These are phyloP conservation scores for Saururus chinensis DNA, from an alignment of 164 flowering plant genomes.

Conservation along the genomic window DNA sequence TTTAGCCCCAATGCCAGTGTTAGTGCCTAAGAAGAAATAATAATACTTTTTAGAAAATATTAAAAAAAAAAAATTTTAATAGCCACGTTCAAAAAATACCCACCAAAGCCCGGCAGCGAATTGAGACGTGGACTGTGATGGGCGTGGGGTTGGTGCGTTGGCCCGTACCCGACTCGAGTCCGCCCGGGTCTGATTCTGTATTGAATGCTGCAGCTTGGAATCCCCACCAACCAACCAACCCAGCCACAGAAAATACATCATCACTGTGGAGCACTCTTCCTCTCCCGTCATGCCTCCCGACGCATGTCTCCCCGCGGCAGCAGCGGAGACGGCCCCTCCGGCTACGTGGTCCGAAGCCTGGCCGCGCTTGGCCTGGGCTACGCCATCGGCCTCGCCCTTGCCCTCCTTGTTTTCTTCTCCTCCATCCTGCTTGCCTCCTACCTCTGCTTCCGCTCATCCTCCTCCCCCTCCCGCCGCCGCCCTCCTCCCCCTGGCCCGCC, in stretches of 20 bases:
- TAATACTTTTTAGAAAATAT: too few relatives aligned
- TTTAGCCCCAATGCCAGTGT: too few relatives aligned
- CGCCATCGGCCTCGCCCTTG: constrained; percentile 44
- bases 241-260: neutral
- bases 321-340: constrained; percentile 4
- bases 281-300: constrained; percentile 6
- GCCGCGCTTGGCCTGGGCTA: constrained; percentile 41
- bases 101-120: too few relatives aligned
- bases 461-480: neutral
- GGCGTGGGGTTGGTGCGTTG: too few relatives aligned
- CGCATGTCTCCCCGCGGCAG: constrained; percentile 8
- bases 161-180: too few relatives aligned
- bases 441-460: constrained; percentile 28
- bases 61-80: too few relatives aligned
- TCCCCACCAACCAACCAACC: constrained; percentile 12
- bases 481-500: neutral
- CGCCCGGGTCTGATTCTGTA: too few relatives aligned
- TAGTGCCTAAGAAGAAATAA: too few relatives aligned
- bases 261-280: too few relatives aligned
- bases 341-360: constrained; percentile 15
- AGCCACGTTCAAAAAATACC: too few relatives aligned
- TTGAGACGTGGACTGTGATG: too few relatives aligned
- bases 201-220: constrained; percentile 15
- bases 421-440: constrained; percentile 46
- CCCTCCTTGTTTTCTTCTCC: constrained; percentile 45